Percentiles rank a stretch among this genome's conserved stretches.
Evolutionary conservation across 225 moss, liverwort and hornwort genomes (phyloP).

Genomic region (Physcomitrium patens): DNA sequence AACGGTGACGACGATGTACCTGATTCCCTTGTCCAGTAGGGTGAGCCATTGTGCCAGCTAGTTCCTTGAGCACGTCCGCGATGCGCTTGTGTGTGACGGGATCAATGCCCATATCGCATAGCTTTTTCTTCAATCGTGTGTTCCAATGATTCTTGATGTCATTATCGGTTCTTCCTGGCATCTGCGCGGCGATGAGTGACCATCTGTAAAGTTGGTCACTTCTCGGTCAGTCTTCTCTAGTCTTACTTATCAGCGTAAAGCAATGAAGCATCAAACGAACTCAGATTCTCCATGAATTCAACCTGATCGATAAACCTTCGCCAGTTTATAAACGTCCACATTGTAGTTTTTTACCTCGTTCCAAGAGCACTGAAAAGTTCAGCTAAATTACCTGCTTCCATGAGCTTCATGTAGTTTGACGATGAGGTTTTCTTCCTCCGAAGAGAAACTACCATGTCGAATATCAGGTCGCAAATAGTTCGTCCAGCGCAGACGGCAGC

Average conservation of each 20-base stretch:
- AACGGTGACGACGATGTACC: constrained; percentile 26
- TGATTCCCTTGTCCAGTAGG: constrained; percentile 49
- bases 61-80: constrained; percentile 59
- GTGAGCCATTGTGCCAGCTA: constrained; percentile 64
- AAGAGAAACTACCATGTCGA: constrained; percentile 59
- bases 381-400: constrained; percentile 53
- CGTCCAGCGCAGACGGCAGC: constrained; percentile 65
- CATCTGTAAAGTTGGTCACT: constrained; percentile 32
- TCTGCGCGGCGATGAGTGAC: constrained; percentile 66
- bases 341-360: no score
- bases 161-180: constrained; percentile 63
- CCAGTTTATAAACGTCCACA: no score
- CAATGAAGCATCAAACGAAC: not conserved
- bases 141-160: constrained; percentile 74
- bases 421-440: constrained; percentile 62
- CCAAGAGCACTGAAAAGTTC: not conserved
- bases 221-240: not conserved
- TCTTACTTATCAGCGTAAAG: no score
- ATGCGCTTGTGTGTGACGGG: constrained; percentile 71
- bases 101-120: constrained; percentile 67
- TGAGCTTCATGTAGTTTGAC: constrained; percentile 67
- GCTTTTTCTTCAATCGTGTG: constrained; percentile 62
- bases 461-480: constrained; percentile 66
- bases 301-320: no score
- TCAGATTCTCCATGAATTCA: no score